These are phyloP conservation scores for Apiospora saccharicola DNA, from an alignment of 2,329 filamentous ascomycete genomes.

Conservation along the genomic window DNA sequence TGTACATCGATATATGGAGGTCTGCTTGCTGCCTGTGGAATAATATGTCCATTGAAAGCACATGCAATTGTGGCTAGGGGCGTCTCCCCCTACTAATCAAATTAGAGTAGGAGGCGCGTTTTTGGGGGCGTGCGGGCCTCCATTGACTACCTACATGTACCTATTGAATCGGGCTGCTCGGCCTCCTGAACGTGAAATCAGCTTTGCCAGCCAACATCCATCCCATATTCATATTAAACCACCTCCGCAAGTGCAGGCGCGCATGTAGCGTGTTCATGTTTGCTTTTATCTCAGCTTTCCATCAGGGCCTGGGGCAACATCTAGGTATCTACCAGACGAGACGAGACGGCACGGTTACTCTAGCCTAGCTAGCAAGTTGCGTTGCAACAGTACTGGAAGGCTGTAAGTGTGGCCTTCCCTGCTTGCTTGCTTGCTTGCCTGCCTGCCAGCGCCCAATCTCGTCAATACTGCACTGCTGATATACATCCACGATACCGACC, in stretches of 20 bases:
- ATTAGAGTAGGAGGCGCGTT: conserved; percentile 7
- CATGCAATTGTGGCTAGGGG: conserved; percentile 1
- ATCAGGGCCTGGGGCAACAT: not conserved
- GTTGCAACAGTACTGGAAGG: no score
- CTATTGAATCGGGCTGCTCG: not conserved
- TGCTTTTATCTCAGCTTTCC: not conserved
- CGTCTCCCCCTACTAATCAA: conserved; percentile 3
- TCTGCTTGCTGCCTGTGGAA: no score
- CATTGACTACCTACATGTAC: not conserved
- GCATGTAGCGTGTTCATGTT: not conserved
- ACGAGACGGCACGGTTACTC: not conserved
- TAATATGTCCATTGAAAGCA: no score
- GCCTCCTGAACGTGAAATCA: conserved; percentile 6
- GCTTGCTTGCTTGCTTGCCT: no score
- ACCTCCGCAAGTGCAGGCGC: not conserved
- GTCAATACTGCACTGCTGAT: not conserved
- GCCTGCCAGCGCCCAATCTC: not conserved
- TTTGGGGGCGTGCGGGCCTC: not conserved
- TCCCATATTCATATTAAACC: not conserved
- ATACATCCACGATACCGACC: not conserved
- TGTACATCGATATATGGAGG: no score
- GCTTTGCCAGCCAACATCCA: not conserved
- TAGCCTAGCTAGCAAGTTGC: not conserved
- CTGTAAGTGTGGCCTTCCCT: no score
- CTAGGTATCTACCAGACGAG: no score